A percentile compares a stretch with the other conserved stretches of the same genome.
Conservation (phyloP, 2,329 filamentous ascomycete species). For the Scedosporium boydii region DNA sequence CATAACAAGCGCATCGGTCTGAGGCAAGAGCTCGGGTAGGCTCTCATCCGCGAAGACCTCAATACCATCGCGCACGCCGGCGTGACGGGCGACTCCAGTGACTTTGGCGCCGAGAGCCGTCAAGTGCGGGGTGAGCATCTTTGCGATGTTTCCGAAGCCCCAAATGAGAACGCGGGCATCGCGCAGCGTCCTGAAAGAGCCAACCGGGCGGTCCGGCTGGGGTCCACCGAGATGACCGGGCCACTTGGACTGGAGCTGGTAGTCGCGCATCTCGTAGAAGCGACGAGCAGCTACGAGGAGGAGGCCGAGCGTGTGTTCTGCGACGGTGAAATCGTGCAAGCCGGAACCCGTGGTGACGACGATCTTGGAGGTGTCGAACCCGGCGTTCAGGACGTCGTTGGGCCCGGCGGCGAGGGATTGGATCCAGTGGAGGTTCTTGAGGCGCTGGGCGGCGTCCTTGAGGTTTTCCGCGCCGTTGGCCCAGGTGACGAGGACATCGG, state of each 20-base stretch:
- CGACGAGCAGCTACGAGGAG: constrained; percentile 44
- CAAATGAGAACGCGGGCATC: constrained; percentile 50
- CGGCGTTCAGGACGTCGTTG: constrained; percentile 53
- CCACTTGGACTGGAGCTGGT: constrained; percentile 47
- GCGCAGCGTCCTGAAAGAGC: constrained; percentile 48
- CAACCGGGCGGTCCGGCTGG: constrained; percentile 46
- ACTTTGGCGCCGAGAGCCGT: constrained; percentile 47
- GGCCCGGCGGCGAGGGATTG: constrained; percentile 57
- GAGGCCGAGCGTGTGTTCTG: constrained; percentile 53
- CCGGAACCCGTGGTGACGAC: constrained; percentile 53
- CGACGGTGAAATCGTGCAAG: constrained; percentile 54
- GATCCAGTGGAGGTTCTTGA: constrained; percentile 54
- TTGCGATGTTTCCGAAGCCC: constrained; percentile 60
- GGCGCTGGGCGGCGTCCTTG: constrained; percentile 41
- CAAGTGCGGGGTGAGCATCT: constrained; percentile 46
- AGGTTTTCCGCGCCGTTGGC: constrained; percentile 49
- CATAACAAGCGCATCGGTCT: constrained; percentile 59
- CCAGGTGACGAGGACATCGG: constrained; percentile 54
- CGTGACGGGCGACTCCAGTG: constrained; percentile 43
- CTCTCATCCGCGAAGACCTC: constrained; percentile 47
- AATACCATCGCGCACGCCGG: constrained; percentile 48
- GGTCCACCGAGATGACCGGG: constrained; percentile 52
- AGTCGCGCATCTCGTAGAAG: constrained; percentile 55
- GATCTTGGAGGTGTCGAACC: constrained; percentile 43
- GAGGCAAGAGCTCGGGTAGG: constrained; percentile 40